Base-by-base conservation (phyloP, 768 basidiomycete species). In the Nevesoporus exiguus region DNA sequence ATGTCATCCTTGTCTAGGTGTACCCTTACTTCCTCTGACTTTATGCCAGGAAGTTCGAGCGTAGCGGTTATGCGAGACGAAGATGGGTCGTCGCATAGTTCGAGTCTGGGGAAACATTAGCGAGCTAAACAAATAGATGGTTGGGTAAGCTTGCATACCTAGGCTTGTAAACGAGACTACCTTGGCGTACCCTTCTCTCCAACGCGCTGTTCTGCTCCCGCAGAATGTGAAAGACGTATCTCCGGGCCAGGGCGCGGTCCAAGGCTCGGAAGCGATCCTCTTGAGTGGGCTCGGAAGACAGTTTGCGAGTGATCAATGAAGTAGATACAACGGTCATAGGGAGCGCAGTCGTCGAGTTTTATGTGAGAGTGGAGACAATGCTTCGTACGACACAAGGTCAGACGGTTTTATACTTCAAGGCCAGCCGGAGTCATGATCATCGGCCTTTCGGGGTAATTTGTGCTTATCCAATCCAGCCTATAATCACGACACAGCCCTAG, bases 31-130 rank as follows among this genome's bases (percentile, higher is more conserved):
- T 75, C 68, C 21, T 72, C 67, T 19, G 66, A 61, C 27, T 67
- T 68, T 50, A 77, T 60, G 19, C 76, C 76, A 17, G 76, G 76
- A 17, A 77, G 66, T 51, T 77, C 76, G 9, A 77, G 64, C 1
- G 62, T 61, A 7, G 76, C 75, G 17, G 63, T 66, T 40, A 75
- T 62, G 44, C 64, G 61, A 5, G 69, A 64, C 14, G 61, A 66
- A 1, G 61, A 55, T 1, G 71, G 66, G 39, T 74, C 71, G 56
- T 77, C 74, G 49, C 64, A 76, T 24, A 77, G 27, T 49, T 77
- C 76, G 52, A 76, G 68, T 41, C 76, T 77, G 52, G 29, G 24
- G 47, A 31, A 24, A 13, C 3, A 39, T 70, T 15, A 70, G 59
- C 17, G 17, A 8, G 50, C 56, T 57, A 46, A 29, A 15, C 25